Base-by-base conservation (phyloP, 2,329 filamentous ascomycete species). In the Ophiosphaerella korrae region DNA sequence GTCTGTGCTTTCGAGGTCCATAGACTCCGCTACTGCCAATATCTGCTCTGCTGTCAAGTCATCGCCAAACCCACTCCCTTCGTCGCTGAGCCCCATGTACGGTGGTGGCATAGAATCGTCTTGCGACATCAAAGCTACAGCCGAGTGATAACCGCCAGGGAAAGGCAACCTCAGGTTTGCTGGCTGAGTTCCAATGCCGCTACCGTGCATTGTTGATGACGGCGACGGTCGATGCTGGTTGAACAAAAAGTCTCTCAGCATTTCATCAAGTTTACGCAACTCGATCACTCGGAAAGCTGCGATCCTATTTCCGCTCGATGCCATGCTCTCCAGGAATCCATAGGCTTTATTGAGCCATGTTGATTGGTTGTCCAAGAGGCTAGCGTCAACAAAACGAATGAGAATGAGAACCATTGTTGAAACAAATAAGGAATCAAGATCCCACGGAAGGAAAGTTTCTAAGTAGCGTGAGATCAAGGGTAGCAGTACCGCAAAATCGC, bases 361-460 rank as follows among this genome's bases (percentile, higher is more conserved):
- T 0, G 59, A 53, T 2, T 69, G 68, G 37, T 71, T 67, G 23
- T 77, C 75, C 6, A 75, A 55, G 62, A 41, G 70, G 58, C 0
- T 76, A 59, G 1, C 41, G n/a, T 69, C 66, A 18, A 69, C 55
- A 18, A 67, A 62, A 8, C 58, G 55, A 11, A 67, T 74, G 1
- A 80, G 57, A 0, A 79, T 57, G 0, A 80, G 64, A 9, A 76
- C 70, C n/a, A 78, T 67, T 1, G 73, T 75, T 0, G 78, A 77
- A 0, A 77, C 72, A 12, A 78, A 80, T 0, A 77, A 62, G 0
- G 76, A 68, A 36, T 81, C 78, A 0, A 80, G 69, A 48, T 81
- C 78, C 43, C 79, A 80, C 0, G 78, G 77, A 0, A 82, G 71
- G 50, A 81, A 81, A 0, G 74, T 77, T 62, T 81, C 78, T 81